Evolutionary conservation across 768 basidiomycete species (phyloP), one percentile per base, ranked within the genome.

Genomic region (Rhodotorula diobovata): DNA sequence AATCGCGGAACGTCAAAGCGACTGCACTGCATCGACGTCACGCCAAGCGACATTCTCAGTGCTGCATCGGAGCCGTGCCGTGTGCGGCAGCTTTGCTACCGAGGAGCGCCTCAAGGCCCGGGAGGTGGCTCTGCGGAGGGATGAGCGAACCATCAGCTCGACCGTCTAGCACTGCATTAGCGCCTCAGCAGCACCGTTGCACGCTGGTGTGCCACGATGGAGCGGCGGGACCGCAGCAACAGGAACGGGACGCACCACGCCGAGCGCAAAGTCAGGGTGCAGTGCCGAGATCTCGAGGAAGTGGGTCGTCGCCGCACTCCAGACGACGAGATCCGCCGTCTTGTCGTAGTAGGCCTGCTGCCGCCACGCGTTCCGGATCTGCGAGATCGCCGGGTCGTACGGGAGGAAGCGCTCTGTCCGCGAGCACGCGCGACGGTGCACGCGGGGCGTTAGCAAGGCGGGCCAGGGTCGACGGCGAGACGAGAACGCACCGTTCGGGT

Each of bases 261-360:
- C 71, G 14, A 30, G 23, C 2, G 45, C 58, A 28, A 54, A 64
- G 14, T 65, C 51, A 15, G 67, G 67, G 45, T 48, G 54, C 34
- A 72, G 25, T 30, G 67, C 66, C 32, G 41, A 46, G 20, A 72
- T 30, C 59, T 72, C 71, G 57, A 72, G 59, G 32, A 72, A 72
- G 41, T 72, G 71, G 12, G 67, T 72, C 62, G 71, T 72, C n/a
- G 71, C 66, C 25, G 67, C 66, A 54, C 34, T 39, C 71, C 71
- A 72, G 30, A 59, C 46, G 55, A 71, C 71, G 30, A 63, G 48
- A 30, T 51, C 48, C 21, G 63, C 63, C 41, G 63, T 66, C 39
- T 53, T 45, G 32, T 72, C 71, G 41, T 46, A 68, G n/a, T 61
- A 64, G 11, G 71, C 71, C 14, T 41, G n/a, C 34, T 72, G 57